These are phyloP conservation scores for Epichloe typhina DNA, from an alignment of 2,329 filamentous ascomycete genomes.

Conservation along the genomic window DNA sequence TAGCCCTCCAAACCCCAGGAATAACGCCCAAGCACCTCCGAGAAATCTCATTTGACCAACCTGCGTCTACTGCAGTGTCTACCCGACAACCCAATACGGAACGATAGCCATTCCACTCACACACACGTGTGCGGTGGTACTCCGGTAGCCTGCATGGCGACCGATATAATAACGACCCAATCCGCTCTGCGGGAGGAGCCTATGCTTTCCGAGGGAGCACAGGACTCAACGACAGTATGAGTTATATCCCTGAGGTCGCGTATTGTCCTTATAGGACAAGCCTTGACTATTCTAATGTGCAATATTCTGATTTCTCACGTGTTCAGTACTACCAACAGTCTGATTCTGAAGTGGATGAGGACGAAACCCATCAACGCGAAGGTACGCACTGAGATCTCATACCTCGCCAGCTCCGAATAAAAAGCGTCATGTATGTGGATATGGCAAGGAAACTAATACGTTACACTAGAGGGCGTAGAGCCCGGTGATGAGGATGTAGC, in stretches of 20 bases:
- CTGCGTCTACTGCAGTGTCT: constrained; percentile 15
- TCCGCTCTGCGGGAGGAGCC: constrained; percentile 12
- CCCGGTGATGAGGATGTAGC: neutral
- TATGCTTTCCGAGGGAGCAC: constrained; percentile 12
- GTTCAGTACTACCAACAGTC: constrained; percentile 26
- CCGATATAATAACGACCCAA: constrained; percentile 19
- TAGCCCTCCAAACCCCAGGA: constrained; percentile 2
- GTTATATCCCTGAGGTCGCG: constrained; percentile 21
- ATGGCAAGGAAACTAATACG: neutral
- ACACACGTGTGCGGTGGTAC: neutral
- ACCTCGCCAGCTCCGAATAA: neutral
- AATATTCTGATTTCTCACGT: constrained; percentile 30
- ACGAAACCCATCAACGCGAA: constrained; percentile 5
- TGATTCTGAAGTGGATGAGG: constrained; percentile 27
- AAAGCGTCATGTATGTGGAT: neutral
- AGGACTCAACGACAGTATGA: constrained; percentile 28
- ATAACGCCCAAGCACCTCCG: constrained; percentile 9
- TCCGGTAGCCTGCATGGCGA: constrained; percentile 17
- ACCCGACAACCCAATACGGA: constrained; percentile 20
- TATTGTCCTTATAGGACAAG: constrained; percentile 27
- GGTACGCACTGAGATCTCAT: constrained; percentile 6
- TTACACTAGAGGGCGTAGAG: neutral
- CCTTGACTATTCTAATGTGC: constrained; percentile 24
- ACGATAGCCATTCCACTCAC: constrained; percentile 5
- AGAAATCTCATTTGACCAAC: constrained; percentile 5